Evolutionary conservation across 495 filamentous ascomycete species (phyloP).

Genomic region (Tuber umbilicatum): DNA sequence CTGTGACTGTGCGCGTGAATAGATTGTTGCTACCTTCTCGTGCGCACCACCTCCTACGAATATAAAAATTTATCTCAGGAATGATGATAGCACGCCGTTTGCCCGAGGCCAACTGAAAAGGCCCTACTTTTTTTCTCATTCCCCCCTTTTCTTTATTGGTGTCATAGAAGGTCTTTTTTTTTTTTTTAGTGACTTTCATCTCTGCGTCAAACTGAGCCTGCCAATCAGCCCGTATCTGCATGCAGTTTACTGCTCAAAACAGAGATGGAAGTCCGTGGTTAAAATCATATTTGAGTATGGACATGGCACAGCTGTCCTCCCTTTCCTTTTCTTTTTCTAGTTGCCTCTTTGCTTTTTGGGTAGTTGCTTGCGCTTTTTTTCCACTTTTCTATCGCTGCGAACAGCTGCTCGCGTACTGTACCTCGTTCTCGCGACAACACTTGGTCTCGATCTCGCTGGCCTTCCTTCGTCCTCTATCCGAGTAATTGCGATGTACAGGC

Average conservation of each 20-base stretch:
- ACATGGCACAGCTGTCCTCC: neutral
- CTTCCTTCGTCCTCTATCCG: neutral
- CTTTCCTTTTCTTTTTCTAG: neutral
- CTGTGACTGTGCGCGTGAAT: neutral
- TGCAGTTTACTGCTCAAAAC: neutral
- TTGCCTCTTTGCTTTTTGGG: neutral
- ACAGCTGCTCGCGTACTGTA: neutral
- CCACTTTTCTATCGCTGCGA: constrained; percentile 4
- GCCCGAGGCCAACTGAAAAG: neutral
- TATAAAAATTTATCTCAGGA: neutral
- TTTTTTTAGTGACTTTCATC: neutral
- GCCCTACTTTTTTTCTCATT: neutral
- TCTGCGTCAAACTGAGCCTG: neutral
- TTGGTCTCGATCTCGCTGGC: neutral
- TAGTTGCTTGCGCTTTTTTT: neutral
- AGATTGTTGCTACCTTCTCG: neutral
- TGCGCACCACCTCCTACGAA: neutral
- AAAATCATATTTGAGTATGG: neutral
- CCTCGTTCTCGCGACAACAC: neutral
- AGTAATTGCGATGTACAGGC: neutral
- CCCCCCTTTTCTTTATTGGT: neutral
- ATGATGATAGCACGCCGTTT: neutral
- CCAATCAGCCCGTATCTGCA: neutral
- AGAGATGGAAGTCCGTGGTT: neutral
- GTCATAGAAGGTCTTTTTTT: neutral